Conservation (phyloP, 805 yeast species). For the Candida qinlingensis region DNA sequence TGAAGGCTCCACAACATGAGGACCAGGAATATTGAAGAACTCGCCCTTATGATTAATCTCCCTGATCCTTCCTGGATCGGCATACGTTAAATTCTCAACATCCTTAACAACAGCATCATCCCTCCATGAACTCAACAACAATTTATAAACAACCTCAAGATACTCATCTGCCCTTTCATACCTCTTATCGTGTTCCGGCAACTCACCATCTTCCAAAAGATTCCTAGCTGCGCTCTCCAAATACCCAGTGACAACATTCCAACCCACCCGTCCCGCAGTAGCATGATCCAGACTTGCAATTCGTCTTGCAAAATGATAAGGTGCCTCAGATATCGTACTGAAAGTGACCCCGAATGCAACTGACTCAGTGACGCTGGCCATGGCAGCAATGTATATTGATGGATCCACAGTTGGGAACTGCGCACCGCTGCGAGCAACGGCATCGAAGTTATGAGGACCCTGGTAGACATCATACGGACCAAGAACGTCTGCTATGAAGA, state of each 20-base stretch:
- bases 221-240: constrained; percentile 35
- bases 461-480: constrained; percentile 36
- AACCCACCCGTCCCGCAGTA: constrained; percentile 38
- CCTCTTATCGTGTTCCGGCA: constrained; percentile 35
- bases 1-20: constrained; percentile 35
- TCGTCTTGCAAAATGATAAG: constrained; percentile 35
- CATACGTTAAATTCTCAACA: constrained; percentile 21
- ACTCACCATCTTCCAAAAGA: constrained; percentile 27
- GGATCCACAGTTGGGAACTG: constrained; percentile 37
- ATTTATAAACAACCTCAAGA: constrained; percentile 31
- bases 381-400: constrained; percentile 31
- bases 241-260: constrained; percentile 39
- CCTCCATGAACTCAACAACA: constrained; percentile 34
- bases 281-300: constrained; percentile 37
- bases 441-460: constrained; percentile 18
- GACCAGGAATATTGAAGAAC: constrained; percentile 37
- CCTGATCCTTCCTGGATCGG: constrained; percentile 31
- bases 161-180: constrained; percentile 36
- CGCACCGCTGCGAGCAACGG: constrained; percentile 21
- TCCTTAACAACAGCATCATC: constrained; percentile 27
- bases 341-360: constrained; percentile 35
- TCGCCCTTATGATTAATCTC: constrained; percentile 35
- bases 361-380: constrained; percentile 36
- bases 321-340: constrained; percentile 36
- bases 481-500: constrained; percentile 36